Evolutionary conservation across 805 yeast species (phyloP).

Genomic region (Ogataea polymorpha): DNA sequence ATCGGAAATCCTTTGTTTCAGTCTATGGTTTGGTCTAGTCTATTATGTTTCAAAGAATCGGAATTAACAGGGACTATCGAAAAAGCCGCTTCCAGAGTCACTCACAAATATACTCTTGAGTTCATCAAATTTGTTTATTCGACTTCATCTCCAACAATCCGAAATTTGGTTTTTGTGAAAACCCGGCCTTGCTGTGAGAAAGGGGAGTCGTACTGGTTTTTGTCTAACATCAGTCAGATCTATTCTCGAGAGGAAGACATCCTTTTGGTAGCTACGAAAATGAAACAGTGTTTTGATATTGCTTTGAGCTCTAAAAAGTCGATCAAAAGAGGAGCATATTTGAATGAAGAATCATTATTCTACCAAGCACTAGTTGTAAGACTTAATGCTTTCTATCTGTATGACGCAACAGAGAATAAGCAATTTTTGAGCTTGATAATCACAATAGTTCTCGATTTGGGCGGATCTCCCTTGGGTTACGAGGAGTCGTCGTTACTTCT

Average conservation of each 20-base stretch:
- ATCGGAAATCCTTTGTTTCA: conserved; percentile 9
- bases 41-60: conserved; percentile 21
- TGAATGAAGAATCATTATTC: conserved; percentile 11
- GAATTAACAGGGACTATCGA: conserved; percentile 16
- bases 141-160: conserved; percentile 2
- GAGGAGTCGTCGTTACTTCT: conserved; percentile 13
- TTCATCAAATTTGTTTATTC: conserved; percentile 14
- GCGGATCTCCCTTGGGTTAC: conserved; percentile 12
- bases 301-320: background rate
- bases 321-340: background rate
- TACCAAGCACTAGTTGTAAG: conserved; percentile 22
- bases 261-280: conserved; percentile 6
- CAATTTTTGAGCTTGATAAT: conserved; percentile 17
- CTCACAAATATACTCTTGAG: conserved; percentile 18
- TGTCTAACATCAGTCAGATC: conserved; percentile 8
- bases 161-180: conserved; percentile 5
- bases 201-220: conserved; percentile 8
- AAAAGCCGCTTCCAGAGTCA: conserved; percentile 16
- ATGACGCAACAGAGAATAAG: conserved; percentile 21
- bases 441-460: conserved; percentile 5
- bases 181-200: background rate
- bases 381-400: conserved; percentile 20
- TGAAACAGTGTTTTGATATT: conserved; percentile 13
- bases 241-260: conserved; percentile 2
- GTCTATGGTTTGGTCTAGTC: conserved; percentile 19